phyloP scores from a whole-genome alignment of 371 early-diverging fungal genomes.

The Smittium mucronatum region DNA sequence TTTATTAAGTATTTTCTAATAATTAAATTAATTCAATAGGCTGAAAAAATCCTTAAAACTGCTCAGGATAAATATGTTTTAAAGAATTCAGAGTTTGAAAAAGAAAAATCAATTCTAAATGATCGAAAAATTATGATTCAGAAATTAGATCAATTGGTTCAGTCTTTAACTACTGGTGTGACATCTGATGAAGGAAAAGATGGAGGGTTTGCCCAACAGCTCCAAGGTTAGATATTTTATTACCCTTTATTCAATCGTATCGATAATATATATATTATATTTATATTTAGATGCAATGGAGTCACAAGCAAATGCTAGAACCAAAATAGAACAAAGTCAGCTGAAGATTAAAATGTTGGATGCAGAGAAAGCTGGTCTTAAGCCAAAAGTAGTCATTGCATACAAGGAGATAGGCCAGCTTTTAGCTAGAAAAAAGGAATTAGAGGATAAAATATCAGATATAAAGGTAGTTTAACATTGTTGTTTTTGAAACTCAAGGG shows the following conservation, averaged over 20 bases:
- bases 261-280: too few species aligned
- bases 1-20: background rate
- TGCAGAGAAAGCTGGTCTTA: conserved; percentile 46
- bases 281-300: conserved; percentile 5
- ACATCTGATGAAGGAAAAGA: conserved; percentile 82
- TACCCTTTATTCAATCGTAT: background rate
- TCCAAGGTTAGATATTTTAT: conserved; percentile 35
- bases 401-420: conserved; percentile 17
- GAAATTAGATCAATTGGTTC: conserved; percentile 69
- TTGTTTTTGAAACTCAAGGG: too few species aligned
- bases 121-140: conserved; percentile 48
- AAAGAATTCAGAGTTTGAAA: conserved; percentile 39
- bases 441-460: conserved; percentile 20
- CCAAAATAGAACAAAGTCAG: conserved; percentile 55
- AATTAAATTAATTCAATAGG: background rate
- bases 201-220: conserved; percentile 85
- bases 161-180: conserved; percentile 85
- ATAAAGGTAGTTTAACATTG: background rate
- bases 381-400: conserved; percentile 31
- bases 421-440: conserved; percentile 17
- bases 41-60: background rate
- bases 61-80: conserved; percentile 32
- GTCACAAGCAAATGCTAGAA: conserved; percentile 40
- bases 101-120: conserved; percentile 47
- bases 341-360: conserved; percentile 52